phyloP scores from a whole-genome alignment of 805 yeast species.

The Metschnikowia aberdeeniae region DNA sequence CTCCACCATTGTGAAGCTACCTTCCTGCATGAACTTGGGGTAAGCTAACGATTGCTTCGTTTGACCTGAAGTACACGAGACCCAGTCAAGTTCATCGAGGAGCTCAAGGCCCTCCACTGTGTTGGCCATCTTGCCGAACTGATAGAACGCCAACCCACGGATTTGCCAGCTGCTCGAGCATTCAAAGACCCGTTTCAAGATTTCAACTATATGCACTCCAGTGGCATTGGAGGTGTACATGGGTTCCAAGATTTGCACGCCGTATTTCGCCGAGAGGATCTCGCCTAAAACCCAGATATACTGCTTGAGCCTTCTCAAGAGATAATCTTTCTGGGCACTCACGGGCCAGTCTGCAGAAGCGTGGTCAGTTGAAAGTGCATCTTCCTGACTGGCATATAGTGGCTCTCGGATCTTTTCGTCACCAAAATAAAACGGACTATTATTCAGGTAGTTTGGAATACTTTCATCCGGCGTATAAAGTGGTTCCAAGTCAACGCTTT shows the following conservation, averaged over 20 bases:
- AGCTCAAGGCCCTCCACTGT: conserved; percentile 81
- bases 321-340: conserved; percentile 13
- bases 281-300: conserved; percentile 86
- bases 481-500: not conserved
- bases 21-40: conserved; percentile 14
- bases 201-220: conserved; percentile 36
- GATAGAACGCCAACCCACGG: conserved; percentile 73
- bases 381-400: not conserved
- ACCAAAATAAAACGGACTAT: conserved; percentile 2
- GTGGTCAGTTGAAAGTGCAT: not conserved
- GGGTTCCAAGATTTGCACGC: conserved; percentile 47
- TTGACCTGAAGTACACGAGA: conserved; percentile 7
- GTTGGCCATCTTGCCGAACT: conserved; percentile 66
- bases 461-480: not conserved
- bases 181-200: conserved; percentile 41
- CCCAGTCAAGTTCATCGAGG: conserved; percentile 79
- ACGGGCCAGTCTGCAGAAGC: conserved; percentile 11
- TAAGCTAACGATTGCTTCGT: conserved; percentile 11
- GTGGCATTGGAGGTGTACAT: conserved; percentile 21
- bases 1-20: conserved; percentile 13
- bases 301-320: conserved; percentile 52
- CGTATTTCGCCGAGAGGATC: conserved; percentile 68
- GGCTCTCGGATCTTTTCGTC: conserved; percentile 1
- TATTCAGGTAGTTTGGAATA: conserved; percentile 2
- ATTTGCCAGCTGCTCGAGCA: conserved; percentile 47